These are phyloP conservation scores for Lentinus polychrous DNA, from an alignment of 1,284 basidiomycete genomes.

Conservation along the genomic window DNA sequence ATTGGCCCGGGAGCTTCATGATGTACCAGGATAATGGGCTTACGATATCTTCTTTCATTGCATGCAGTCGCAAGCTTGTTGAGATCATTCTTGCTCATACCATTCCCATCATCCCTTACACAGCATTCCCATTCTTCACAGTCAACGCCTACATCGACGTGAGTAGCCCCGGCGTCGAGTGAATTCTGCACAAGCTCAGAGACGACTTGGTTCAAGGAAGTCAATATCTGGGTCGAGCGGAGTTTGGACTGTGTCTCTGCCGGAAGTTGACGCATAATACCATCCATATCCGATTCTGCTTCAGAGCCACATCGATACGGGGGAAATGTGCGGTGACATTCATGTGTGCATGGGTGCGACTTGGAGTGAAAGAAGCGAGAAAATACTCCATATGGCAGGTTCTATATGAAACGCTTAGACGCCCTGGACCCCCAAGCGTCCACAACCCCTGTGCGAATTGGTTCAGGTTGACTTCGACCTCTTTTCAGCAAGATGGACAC, in stretches of 20 bases:
- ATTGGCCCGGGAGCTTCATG: not conserved
- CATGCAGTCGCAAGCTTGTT: constrained; percentile 42
- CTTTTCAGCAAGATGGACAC: too few species aligned
- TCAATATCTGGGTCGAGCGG: constrained; percentile 78
- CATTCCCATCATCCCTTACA: constrained; percentile 78
- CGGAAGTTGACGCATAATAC: constrained; percentile 27
- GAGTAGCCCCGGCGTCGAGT: constrained; percentile 58
- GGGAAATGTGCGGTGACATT: not conserved
- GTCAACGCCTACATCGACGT: constrained; percentile 61
- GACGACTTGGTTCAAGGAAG: constrained; percentile 71
- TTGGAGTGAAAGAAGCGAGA: too few species aligned
- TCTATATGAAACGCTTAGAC: too few species aligned
- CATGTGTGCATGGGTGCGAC: not conserved
- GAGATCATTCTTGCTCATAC: constrained; percentile 60
- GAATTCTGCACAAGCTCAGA: constrained; percentile 85
- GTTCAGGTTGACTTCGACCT: too few species aligned
- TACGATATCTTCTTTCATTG: constrained; percentile 60
- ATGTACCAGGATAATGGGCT: constrained; percentile 20
- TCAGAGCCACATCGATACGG: not conserved
- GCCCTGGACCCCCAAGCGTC: too few species aligned
- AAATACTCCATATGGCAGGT: too few species aligned
- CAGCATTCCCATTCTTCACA: constrained; percentile 70
- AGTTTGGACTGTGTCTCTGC: constrained; percentile 54
- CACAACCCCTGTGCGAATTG: too few species aligned
- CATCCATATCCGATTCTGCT: not conserved